These are phyloP conservation scores for Flueggea neowawraea DNA, from an alignment of 441 rosid species.

Conservation along the genomic window DNA sequence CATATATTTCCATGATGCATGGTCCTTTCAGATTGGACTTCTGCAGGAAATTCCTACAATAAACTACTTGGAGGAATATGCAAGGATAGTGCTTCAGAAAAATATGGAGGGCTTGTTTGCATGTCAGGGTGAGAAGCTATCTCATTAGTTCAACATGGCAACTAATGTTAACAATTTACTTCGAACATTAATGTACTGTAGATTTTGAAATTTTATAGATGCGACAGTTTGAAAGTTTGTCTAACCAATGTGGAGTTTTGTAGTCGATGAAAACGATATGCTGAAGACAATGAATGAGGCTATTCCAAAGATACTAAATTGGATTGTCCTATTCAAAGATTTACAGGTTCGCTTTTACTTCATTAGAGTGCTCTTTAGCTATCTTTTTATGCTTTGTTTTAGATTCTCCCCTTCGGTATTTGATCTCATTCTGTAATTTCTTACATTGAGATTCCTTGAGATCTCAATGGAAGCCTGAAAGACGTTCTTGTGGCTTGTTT, in stretches of 20 bases:
- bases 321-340: slow-evolving; percentile 66
- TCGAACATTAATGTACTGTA: not conserved
- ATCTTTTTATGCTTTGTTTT: too few relatives aligned
- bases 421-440: not conserved
- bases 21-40: slow-evolving; percentile 75
- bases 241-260: slow-evolving; percentile 25
- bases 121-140: slow-evolving; percentile 67
- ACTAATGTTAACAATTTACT: not conserved
- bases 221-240: slow-evolving; percentile 16
- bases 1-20: slow-evolving; percentile 6
- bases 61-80: slow-evolving; percentile 65
- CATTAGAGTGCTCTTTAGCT: not conserved
- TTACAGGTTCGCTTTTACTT: slow-evolving; percentile 53
- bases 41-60: slow-evolving; percentile 55
- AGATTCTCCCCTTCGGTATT: not conserved
- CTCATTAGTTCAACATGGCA: too few relatives aligned
- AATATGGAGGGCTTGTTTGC: slow-evolving; percentile 90
- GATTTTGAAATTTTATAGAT: slow-evolving; percentile 6
- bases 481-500: slow-evolving; percentile 13
- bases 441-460: too few relatives aligned
- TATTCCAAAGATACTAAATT: slow-evolving; percentile 72
- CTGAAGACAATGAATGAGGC: slow-evolving; percentile 59
- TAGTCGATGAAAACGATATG: slow-evolving; percentile 78
- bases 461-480: too few relatives aligned
- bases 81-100: slow-evolving; percentile 61